phyloP scores from a whole-genome alignment of 2,329 filamentous ascomycete genomes.

The Tympanopsis confertula region DNA sequence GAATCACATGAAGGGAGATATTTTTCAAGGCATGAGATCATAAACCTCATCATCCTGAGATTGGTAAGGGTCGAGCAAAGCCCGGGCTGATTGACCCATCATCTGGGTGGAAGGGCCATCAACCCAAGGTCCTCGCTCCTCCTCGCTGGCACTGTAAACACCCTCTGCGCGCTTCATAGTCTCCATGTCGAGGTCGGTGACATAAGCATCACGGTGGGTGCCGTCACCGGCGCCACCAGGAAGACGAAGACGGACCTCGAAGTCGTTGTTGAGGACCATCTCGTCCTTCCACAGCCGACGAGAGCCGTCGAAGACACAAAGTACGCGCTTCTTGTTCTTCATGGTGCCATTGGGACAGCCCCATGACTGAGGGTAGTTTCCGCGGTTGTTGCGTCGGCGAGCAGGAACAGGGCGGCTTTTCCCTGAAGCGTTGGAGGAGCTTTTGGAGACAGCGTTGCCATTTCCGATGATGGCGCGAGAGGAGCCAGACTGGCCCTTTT shows the following conservation, averaged over 20 bases:
- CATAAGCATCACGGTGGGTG: constrained; percentile 30
- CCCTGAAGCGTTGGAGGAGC: neutral
- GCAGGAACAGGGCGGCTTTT: constrained; percentile 7
- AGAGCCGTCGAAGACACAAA: constrained; percentile 52
- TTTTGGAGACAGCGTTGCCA: neutral
- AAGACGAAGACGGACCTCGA: constrained; percentile 49
- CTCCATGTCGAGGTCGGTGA: constrained; percentile 53
- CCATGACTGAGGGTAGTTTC: constrained; percentile 54
- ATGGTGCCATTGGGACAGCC: constrained; percentile 50
- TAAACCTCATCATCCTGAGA: neutral
- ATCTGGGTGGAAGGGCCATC: neutral
- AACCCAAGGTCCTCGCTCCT: constrained; percentile 49
- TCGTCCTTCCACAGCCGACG: constrained; percentile 58
- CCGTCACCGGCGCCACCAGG: constrained; percentile 21
- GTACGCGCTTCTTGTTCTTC: constrained; percentile 57
- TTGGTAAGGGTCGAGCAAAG: neutral
- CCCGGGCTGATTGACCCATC: neutral
- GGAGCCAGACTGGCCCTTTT: constrained; percentile 16
- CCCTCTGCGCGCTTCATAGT: constrained; percentile 50
- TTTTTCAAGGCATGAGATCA: neutral
- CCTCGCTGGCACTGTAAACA: constrained; percentile 40
- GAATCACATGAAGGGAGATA: too few species aligned
- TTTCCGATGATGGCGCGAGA: neutral
- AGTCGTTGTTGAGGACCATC: constrained; percentile 57
- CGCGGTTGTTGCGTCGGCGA: constrained; percentile 47